A percentile compares a stretch with the other conserved stretches of the same genome.
Evolutionary conservation across 192 early-diverging fungal species (phyloP).

Genomic region (Backusella tarrabulga): DNA sequence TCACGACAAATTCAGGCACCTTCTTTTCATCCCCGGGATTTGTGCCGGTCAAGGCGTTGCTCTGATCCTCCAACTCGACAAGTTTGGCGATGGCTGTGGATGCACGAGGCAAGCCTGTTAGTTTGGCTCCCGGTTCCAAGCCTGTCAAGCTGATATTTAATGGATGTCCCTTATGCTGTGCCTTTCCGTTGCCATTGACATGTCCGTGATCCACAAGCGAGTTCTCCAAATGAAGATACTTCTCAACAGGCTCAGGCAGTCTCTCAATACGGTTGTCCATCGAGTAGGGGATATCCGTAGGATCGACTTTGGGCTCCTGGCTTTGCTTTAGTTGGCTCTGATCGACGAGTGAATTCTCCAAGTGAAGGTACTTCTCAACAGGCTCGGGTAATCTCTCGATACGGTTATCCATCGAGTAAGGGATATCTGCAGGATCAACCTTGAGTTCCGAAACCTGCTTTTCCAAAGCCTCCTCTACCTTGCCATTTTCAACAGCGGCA

Average conservation of each 20-base stretch:
- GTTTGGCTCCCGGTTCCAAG: slow-evolving; percentile 41
- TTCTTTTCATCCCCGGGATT: not conserved
- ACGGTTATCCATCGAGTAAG: slow-evolving; percentile 5
- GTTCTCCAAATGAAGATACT: slow-evolving; percentile 20
- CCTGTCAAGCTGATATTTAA: slow-evolving; percentile 47
- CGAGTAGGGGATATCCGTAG: slow-evolving; percentile 13
- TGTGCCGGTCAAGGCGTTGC: not conserved
- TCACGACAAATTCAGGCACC: slow-evolving; percentile 45
- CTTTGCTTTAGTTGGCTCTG: not conserved
- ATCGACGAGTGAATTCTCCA: slow-evolving; percentile 22
- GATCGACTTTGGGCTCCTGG: not conserved
- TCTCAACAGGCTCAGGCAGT: slow-evolving; percentile 15
- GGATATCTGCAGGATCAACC: slow-evolving; percentile 10
- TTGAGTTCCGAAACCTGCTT: slow-evolving; percentile 8
- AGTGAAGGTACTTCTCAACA: slow-evolving; percentile 19
- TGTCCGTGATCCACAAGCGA: not conserved
- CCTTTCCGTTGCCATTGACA: too few relatives aligned
- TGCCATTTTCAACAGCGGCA: not conserved
- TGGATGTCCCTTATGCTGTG: slow-evolving; percentile 14
- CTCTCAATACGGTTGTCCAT: not conserved
- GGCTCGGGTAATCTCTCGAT: slow-evolving; percentile 6
- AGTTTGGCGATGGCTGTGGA: slow-evolving; percentile 49
- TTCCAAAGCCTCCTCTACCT: slow-evolving; percentile 10
- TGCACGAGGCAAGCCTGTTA: slow-evolving; percentile 60
- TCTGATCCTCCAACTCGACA: not conserved